Evolutionary conservation across 2,329 filamentous ascomycete species (phyloP).

Genomic region (Epicoccum sorghinum): DNA sequence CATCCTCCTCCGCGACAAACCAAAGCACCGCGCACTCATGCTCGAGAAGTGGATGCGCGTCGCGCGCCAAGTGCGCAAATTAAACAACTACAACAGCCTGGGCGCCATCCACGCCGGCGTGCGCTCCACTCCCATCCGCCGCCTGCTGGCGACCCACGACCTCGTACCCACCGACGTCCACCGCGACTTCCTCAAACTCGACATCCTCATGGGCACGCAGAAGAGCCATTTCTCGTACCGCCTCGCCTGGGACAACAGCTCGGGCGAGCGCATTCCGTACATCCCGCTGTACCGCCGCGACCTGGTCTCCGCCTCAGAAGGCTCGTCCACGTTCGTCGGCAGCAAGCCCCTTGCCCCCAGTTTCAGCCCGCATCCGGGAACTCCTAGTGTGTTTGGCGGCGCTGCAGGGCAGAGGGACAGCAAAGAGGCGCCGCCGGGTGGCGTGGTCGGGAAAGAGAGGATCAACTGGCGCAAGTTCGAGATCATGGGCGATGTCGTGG

Average conservation of each 20-base stretch:
- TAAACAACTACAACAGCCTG: conserved; percentile 97
- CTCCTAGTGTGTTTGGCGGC: conserved; percentile 39
- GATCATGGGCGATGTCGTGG: conserved; percentile 87
- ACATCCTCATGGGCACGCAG: conserved; percentile 90
- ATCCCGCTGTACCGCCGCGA: conserved; percentile 89
- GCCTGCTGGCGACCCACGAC: conserved; percentile 78
- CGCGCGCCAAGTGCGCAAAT: conserved; percentile 78
- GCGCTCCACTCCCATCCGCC: conserved; percentile 84
- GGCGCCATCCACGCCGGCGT: conserved; percentile 94
- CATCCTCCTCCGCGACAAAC: conserved; percentile 84
- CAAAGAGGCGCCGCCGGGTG: conserved; percentile 51
- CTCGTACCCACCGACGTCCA: conserved; percentile 73
- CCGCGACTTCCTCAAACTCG: conserved; percentile 85
- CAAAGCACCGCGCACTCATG: conserved; percentile 89
- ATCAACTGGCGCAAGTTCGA: conserved; percentile 99
- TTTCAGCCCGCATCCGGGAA: conserved; percentile 43
- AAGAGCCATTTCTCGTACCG: conserved; percentile 95
- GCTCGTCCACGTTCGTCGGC: conserved; percentile 86
- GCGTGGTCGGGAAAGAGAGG: conserved; percentile 58
- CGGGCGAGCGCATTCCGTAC: conserved; percentile 88
- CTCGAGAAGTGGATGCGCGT: conserved; percentile 96
- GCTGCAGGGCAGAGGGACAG: conserved; percentile 36
- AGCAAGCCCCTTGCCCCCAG: conserved; percentile 38
- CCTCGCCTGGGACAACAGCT: conserved; percentile 96
- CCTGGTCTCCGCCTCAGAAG: conserved; percentile 89